Evolutionary conservation across 805 yeast genomes (phyloP).

Genomic region (Yamadazyma philogaea): DNA sequence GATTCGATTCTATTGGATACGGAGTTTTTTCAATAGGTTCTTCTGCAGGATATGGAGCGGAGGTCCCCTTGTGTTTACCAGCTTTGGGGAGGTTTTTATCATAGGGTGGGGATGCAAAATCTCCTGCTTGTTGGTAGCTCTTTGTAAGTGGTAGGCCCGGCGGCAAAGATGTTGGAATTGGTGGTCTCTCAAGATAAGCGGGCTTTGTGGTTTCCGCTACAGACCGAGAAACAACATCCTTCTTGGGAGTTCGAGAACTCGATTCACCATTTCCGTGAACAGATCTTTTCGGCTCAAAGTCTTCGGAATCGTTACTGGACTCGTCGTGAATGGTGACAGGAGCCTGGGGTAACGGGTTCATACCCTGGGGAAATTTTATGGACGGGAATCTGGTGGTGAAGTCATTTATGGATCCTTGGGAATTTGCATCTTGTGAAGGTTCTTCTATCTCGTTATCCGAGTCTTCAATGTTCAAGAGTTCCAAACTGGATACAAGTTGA

Average conservation of each 20-base stretch:
- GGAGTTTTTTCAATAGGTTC: slow-evolving; percentile 9
- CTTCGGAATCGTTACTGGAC: neutral
- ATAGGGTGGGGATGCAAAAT: slow-evolving; percentile 1
- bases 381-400: slow-evolving; percentile 10
- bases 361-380: slow-evolving; percentile 2
- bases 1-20: slow-evolving; percentile 8
- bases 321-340: neutral
- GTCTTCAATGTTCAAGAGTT: neutral
- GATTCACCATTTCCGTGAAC: neutral
- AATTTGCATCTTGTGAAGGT: neutral
- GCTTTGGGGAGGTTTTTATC: neutral
- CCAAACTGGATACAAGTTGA: slow-evolving; percentile 5
- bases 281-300: neutral
- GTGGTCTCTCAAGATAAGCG: slow-evolving; percentile 9
- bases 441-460: neutral
- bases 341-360: slow-evolving; percentile 1
- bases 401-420: neutral
- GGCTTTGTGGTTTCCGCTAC: too few species aligned
- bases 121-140: neutral
- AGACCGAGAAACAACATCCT: neutral
- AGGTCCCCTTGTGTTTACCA: neutral
- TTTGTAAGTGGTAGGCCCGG: slow-evolving; percentile 13
- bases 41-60: slow-evolving; percentile 12
- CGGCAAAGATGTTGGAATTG: slow-evolving; percentile 15
- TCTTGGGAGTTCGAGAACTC: neutral